Evolutionary conservation across 164 flowering plant species (phyloP).

Genomic region (Vitis riparia): DNA sequence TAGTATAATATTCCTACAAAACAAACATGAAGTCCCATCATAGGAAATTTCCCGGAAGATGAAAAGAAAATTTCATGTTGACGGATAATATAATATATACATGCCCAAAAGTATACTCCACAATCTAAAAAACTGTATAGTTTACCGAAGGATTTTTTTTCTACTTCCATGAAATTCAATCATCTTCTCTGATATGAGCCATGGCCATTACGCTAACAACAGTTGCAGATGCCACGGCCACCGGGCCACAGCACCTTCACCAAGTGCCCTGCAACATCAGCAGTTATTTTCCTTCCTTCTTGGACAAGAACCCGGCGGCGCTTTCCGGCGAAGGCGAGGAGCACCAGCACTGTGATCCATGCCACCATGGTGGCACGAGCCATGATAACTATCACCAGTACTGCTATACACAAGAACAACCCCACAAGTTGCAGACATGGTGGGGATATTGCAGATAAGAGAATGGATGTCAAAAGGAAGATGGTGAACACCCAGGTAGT

Average conservation of each 20-base stretch:
- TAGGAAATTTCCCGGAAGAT: too few relatives aligned
- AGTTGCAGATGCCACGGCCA: slow-evolving; percentile 42
- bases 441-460: slow-evolving; percentile 1
- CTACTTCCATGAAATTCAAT: not conserved
- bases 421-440: slow-evolving; percentile 1
- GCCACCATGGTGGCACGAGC: slow-evolving; percentile 67
- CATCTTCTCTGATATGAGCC: slow-evolving; percentile 5
- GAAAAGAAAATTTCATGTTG: too few relatives aligned
- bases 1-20: too few relatives aligned
- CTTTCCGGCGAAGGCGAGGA: slow-evolving; percentile 67
- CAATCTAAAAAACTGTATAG: too few relatives aligned
- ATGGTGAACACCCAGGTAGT: too few relatives aligned
- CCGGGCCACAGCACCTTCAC: slow-evolving; percentile 34
- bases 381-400: slow-evolving; percentile 40
- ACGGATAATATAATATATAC: too few relatives aligned
- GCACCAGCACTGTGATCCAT: slow-evolving; percentile 77
- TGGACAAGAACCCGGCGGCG: slow-evolving; percentile 52
- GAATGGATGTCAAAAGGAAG: not conserved
- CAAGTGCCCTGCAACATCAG: slow-evolving; percentile 49
- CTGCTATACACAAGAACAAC: slow-evolving; percentile 20
- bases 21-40: too few relatives aligned
- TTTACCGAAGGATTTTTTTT: too few relatives aligned
- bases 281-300: slow-evolving; percentile 61
- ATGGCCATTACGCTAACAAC: slow-evolving; percentile 36
- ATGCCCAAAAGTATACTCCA: too few relatives aligned